These are phyloP conservation scores for Blastobotrys buckinghamii DNA, from an alignment of 1,139 yeast genomes.

Conservation along the genomic window DNA sequence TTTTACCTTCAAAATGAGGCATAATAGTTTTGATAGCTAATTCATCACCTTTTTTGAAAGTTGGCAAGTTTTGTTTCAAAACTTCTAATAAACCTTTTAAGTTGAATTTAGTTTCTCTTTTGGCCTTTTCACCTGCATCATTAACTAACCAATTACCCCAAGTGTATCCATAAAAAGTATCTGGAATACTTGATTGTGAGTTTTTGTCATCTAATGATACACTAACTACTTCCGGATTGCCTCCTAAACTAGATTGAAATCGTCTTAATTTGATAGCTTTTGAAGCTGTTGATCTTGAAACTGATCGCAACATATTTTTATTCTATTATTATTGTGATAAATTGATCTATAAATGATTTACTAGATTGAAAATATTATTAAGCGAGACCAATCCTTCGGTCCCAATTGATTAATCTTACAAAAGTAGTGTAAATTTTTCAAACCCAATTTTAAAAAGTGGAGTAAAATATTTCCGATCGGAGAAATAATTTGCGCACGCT, in stretches of 20 bases:
- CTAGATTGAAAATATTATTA: too few species aligned
- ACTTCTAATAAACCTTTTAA: constrained; percentile 57
- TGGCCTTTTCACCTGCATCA: constrained; percentile 65
- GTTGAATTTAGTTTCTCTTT: constrained; percentile 77
- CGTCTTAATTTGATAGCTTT: neutral
- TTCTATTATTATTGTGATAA: neutral
- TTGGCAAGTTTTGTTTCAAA: constrained; percentile 26
- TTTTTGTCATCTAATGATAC: constrained; percentile 38
- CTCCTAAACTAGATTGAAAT: neutral
- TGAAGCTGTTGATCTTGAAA: neutral
- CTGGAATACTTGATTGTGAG: constrained; percentile 45
- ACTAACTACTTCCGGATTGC: constrained; percentile 13
- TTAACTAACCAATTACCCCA: constrained; percentile 95
- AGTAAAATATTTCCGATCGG: too few species aligned
- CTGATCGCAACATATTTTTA: neutral
- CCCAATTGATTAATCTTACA: too few species aligned
- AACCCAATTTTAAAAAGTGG: too few species aligned
- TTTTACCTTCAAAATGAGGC: constrained; percentile 90
- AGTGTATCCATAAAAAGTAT: constrained; percentile 73
- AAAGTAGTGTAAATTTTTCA: too few species aligned
- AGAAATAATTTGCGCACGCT: too few species aligned
- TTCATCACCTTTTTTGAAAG: constrained; percentile 32
- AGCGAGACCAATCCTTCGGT: too few species aligned
- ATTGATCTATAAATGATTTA: too few species aligned
- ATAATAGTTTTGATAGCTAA: constrained; percentile 63